These are phyloP conservation scores for Holtermannia corniformis DNA, from an alignment of 768 basidiomycete species.

Conservation along the genomic window DNA sequence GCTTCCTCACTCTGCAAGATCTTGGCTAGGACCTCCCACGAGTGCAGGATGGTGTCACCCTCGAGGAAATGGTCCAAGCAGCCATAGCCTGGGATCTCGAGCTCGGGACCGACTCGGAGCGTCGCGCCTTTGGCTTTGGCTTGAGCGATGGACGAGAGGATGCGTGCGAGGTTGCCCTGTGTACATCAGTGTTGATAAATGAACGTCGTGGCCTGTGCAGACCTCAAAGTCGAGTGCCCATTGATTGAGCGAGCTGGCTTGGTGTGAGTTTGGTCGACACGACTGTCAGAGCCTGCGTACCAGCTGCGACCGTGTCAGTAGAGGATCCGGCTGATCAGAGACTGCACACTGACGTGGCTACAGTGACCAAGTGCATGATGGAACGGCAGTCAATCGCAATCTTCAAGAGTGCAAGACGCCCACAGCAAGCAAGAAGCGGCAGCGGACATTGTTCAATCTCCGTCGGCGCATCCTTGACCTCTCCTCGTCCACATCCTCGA, in stretches of 20 bases:
- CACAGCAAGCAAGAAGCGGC: background rate
- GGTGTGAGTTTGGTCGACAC: background rate
- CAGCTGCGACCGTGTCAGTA: too few species aligned
- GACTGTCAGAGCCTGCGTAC: background rate
- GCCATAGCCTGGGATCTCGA: conserved; percentile 98
- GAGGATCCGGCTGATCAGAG: too few species aligned
- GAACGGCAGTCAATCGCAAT: background rate
- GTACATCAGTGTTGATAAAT: background rate
- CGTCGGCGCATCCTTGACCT: too few species aligned
- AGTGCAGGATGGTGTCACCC: conserved; percentile 95
- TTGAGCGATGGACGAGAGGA: conserved; percentile 72
- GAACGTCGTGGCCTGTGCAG: conserved; percentile 14
- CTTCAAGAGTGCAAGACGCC: background rate
- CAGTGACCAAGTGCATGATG: conserved; percentile 60
- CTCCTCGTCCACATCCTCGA: too few species aligned
- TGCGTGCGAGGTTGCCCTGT: conserved; percentile 88
- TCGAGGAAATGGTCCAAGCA: conserved; percentile 97
- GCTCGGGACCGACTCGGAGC: conserved; percentile 87
- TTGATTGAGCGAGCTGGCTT: conserved; percentile 89
- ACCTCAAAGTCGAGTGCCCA: conserved; percentile 96
- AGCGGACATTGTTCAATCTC: too few species aligned
- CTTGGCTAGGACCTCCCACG: conserved; percentile 95
- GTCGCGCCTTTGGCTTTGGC: conserved; percentile 84
- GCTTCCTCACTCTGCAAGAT: conserved; percentile 71
- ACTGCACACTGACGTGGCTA: conserved; percentile 61